Evolutionary conservation across 225 moss, liverwort and hornwort genomes (phyloP).

Genomic region (Anthoceros angustus): DNA sequence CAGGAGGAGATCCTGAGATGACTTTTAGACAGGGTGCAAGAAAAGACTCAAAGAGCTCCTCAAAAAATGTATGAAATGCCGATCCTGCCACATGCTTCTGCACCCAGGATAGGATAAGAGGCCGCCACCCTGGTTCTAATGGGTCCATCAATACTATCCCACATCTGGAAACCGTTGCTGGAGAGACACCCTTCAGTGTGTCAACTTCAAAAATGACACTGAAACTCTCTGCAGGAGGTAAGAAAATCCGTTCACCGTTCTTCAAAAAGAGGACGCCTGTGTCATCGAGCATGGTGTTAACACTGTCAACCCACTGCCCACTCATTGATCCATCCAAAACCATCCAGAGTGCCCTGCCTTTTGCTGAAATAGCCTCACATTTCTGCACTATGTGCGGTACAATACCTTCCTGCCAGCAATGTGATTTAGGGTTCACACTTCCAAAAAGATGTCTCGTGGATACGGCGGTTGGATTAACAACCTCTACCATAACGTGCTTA

Average conservation of each 20-base stretch:
- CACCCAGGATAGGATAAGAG: conserved; percentile 22
- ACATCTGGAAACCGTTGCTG: conserved; percentile 30
- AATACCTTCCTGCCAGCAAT: conserved; percentile 37
- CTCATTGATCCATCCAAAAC: conserved; percentile 33
- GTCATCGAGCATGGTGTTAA: conserved; percentile 35
- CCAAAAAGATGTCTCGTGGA: conserved; percentile 29
- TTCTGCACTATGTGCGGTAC: conserved; percentile 22
- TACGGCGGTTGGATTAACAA: conserved; percentile 29
- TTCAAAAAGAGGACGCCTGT: conserved; percentile 22
- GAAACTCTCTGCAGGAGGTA: conserved; percentile 20
- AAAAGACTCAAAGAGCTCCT: conserved; percentile 20
- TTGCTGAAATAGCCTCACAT: conserved; percentile 10
- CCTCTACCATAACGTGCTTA: conserved; percentile 11
- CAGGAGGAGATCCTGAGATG: conserved; percentile 8
- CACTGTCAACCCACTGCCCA: conserved; percentile 23
- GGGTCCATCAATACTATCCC: conserved; percentile 36
- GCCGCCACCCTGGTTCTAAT: conserved; percentile 22
- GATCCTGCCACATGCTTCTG: conserved; percentile 10
- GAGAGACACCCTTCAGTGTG: conserved; percentile 24
- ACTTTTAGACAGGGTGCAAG: conserved; percentile 21
- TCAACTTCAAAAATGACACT: conserved; percentile 37
- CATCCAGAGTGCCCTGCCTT: conserved; percentile 26
- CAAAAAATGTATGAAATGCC: conserved; percentile 9
- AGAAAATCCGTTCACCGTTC: conserved; percentile 26
- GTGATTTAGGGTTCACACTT: conserved; percentile 22